Evolutionary conservation across 305 asterid genomes (phyloP), one percentile per base, ranked within the genome.

Genomic region (Solanum chacoense): DNA sequence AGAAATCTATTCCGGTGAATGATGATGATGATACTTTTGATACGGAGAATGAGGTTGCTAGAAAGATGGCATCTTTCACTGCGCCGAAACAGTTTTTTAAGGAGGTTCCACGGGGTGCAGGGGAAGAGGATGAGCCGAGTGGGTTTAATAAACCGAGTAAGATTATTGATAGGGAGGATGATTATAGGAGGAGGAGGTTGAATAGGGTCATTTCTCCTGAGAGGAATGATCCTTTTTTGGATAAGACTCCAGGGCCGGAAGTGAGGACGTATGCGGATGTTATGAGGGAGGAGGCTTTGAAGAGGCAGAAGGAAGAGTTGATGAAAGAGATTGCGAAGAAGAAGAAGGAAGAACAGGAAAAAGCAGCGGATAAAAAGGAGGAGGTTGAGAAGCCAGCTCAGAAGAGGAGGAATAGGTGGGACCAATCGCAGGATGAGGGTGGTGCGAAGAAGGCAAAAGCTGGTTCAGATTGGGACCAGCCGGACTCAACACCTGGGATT

Each of bases 321-420:
- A 92, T 93, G 93, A 93, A 94, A 90, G 96, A 93, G 91, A 95
- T 97, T 81, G 98, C 97, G 1, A 95, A 95, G 92, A 94, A 91
- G 93, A 95, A 94, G 94, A 95, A 94, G 89, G 98, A 97, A 90
- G 96, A 93, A 78, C 98, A 93, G 92, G 98, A 94, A 91, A 93
- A 92, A 92, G 92, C 65, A 16, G 92, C 35, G 12, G 91, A 73
- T 31, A 95, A 92, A 24, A 94, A 92, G 90, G 98, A 94, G 3
- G 90, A 75, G 35, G 75, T 81, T 8, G 92, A 85, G 87, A 96
- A 94, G 91, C 96, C 98, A 18, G 90, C 88, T 26, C 91, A 90
- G 65, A 97, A 97, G 93, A 97, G 96, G 95, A 93, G 99, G 94
- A 97, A 97, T 89, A 95, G 99, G 91, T 97, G 99, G 99, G 98